Conservation (phyloP, 495 filamentous ascomycete genomes). For the Penicillium roqueforti region DNA sequence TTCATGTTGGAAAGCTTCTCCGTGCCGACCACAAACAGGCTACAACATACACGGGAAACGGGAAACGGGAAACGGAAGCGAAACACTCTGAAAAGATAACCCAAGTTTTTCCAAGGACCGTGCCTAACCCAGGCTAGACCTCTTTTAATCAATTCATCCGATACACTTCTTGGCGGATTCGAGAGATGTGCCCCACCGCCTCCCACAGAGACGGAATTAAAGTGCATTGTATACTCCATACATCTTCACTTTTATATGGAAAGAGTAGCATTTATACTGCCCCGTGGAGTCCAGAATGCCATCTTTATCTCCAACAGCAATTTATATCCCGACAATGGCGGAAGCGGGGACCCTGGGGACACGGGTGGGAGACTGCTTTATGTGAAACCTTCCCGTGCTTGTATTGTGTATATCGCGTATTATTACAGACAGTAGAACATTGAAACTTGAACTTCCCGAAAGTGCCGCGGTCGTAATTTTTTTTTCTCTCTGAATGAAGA, state of each 20-base stretch:
- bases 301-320: not conserved
- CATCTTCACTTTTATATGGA: not conserved
- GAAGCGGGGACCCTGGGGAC: not conserved
- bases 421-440: not conserved
- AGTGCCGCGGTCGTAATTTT: not conserved
- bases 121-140: not conserved
- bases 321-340: not conserved
- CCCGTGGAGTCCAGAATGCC: not conserved
- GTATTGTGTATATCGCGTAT: not conserved
- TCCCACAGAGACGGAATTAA: not conserved
- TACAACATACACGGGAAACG: too few species aligned
- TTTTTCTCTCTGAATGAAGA: not conserved
- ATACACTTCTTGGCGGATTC: not conserved
- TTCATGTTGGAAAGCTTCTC: conserved; percentile 16
- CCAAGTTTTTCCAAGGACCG: not conserved
- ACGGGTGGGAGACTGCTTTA: not conserved
- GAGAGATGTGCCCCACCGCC: not conserved
- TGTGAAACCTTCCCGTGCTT: not conserved
- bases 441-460: not conserved
- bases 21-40: not conserved
- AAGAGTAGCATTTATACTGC: not conserved
- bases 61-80: too few species aligned
- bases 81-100: not conserved
- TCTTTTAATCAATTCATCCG: not conserved
- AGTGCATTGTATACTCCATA: not conserved